Conservation (phyloP, 2,329 filamentous ascomycete genomes). For the Trichoderma harzianum region DNA sequence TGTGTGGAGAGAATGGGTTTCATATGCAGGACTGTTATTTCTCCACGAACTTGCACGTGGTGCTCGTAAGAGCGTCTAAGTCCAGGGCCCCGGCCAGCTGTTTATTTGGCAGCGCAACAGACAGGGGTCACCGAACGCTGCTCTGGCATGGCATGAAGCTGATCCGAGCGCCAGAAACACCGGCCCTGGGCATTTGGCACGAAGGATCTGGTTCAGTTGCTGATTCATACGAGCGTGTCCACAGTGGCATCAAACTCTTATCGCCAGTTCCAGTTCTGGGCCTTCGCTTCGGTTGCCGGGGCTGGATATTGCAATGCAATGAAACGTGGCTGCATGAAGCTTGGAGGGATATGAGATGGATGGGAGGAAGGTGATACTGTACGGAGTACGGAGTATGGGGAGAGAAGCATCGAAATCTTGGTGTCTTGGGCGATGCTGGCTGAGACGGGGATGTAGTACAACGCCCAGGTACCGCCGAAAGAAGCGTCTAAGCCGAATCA, state of each 20-base stretch:
- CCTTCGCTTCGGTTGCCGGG: not conserved
- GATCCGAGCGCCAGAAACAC: not conserved
- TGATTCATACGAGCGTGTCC: not conserved
- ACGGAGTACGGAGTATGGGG: not conserved
- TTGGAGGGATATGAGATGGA: not conserved
- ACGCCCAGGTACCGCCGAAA: not conserved
- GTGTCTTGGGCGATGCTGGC: not conserved
- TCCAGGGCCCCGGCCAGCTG: not conserved
- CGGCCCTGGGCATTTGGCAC: not conserved
- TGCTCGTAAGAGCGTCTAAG: not conserved
- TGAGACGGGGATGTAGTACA: not conserved
- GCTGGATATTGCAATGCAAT: not conserved
- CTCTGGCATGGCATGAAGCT: not conserved
- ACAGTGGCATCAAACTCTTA: not conserved
- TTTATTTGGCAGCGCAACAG: not conserved
- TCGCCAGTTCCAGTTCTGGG: not conserved
- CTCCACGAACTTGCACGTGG: not conserved
- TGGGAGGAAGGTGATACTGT: not conserved
- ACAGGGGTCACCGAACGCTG: not conserved
- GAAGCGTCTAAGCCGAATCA: not conserved
- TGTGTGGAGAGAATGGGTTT: not conserved
- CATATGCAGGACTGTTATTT: not conserved
- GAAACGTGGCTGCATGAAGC: not conserved
- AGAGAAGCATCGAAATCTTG: not conserved
- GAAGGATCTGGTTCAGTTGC: not conserved